Conservation (phyloP, 1,284 basidiomycete species). For the Marasmius tenuissimus region DNA sequence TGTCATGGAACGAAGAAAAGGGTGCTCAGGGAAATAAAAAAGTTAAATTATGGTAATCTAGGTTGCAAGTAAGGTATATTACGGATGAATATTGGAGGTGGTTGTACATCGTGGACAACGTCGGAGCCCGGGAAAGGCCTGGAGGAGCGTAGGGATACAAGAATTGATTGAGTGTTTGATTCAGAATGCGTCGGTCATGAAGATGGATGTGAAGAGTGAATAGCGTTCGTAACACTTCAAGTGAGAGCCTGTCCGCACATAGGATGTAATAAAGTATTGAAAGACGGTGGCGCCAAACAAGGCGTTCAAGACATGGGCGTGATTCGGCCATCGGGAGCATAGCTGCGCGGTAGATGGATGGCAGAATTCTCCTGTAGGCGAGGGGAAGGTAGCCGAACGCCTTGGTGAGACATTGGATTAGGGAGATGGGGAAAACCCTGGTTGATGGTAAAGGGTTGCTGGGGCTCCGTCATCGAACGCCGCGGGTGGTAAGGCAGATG, state of each 20-base stretch:
- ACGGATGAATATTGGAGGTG: not conserved
- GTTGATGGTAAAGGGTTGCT: constrained; percentile 41
- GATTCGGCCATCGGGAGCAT: constrained; percentile 39
- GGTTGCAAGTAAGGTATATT: not conserved
- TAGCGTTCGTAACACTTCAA: not conserved
- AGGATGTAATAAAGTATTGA: not conserved
- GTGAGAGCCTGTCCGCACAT: not conserved
- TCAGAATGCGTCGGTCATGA: not conserved
- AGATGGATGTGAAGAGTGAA: not conserved
- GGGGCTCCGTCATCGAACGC: constrained; percentile 51
- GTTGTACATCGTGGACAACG: not conserved
- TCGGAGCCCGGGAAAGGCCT: not conserved
- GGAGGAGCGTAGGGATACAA: not conserved
- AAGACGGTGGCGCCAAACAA: not conserved
- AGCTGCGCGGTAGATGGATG: constrained; percentile 28
- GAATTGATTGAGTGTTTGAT: not conserved
- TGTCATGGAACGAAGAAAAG: too few relatives aligned
- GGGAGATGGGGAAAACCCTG: constrained; percentile 41
- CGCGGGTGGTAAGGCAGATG: constrained; percentile 35
- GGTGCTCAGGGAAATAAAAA: not conserved
- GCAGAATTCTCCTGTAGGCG: constrained; percentile 33
- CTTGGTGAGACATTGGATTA: constrained; percentile 34
- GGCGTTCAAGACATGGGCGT: constrained; percentile 33
- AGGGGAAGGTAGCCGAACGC: constrained; percentile 41
- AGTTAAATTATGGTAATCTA: not conserved